Evolutionary conservation across 2,329 filamentous ascomycete species (phyloP).

Genomic region (Monilinia polystroma): DNA sequence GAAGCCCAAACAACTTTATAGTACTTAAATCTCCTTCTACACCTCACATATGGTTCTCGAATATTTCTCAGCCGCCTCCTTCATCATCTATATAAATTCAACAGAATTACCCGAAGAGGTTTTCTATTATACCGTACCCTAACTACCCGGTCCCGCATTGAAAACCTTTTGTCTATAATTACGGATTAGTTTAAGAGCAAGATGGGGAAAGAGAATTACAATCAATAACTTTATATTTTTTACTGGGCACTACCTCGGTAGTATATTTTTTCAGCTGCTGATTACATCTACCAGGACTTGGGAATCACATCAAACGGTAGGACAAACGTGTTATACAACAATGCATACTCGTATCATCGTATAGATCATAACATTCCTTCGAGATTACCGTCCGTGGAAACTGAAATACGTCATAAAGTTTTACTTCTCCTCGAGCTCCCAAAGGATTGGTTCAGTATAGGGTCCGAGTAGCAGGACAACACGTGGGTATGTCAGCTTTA

Average conservation of each 20-base stretch:
- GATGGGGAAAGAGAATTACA: too few species aligned
- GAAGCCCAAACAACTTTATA: not conserved
- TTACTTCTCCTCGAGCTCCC: not conserved
- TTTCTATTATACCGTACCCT: too few species aligned
- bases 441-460: not conserved
- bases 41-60: not conserved
- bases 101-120: not conserved
- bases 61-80: not conserved
- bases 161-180: too few species aligned
- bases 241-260: not conserved
- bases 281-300: not conserved
- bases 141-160: not conserved
- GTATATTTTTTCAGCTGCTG: not conserved
- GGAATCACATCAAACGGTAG: not conserved
- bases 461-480: not conserved
- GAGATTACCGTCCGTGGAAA: not conserved
- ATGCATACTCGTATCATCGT: not conserved
- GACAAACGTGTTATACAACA: not conserved
- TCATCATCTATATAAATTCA: not conserved
- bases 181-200: too few species aligned
- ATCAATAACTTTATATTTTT: too few species aligned
- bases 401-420: conserved; percentile 6
- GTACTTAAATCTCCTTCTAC: not conserved
- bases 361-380: not conserved
- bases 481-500: not conserved